Evolutionary conservation across 305 asterid species (phyloP), one percentile per base, ranked within the genome.

Genomic region (Fraxinus platypoda): DNA sequence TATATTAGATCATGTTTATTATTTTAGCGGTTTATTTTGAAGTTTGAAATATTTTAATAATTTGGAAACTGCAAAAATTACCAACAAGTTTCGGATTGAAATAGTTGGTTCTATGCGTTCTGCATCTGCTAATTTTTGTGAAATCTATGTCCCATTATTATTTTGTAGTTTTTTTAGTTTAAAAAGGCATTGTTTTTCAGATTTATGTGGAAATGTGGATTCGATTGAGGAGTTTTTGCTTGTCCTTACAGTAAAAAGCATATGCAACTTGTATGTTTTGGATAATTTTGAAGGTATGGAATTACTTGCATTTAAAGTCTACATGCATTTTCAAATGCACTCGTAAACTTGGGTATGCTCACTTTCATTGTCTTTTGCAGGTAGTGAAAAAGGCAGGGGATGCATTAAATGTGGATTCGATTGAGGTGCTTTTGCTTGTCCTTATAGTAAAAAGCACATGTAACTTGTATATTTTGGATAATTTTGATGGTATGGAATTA

Each of bases 381-480:
- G 98, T 95, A 81, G 98, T 95, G 57, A 91, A 93, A 86, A 90
- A 90, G 81, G 89, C 84, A 78, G 94, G 92, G 21, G 75, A 84
- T 84, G 83, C 79, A 8, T 74, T 85, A 74, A 89, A 86, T 83
- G 34, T 80, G 34, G n/a, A 80, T 80, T 49, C 2, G 15, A 74
- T 81, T 59, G 25, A 57, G 31, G 19, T 28, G 15, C 21, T 81
- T 64, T 74, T 30, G 68, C 78, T 5, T 59, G 54, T 43, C 59
- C 28, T n/a, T 8, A 57, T 8, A 57, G 68, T 57, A 57, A 7
- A 17, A n/a, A 57, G 34, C 34, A 19, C 19, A 17, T 1, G 62
- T 49, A 6, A 57, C 25, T 23, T 13, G 57, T 57, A 17, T 35
- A 43, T 31, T 31, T 31, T 31, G 59, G 68, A 21, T 19, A 64